These are phyloP conservation scores for Metschnikowia anglica DNA, from an alignment of 805 yeast genomes.

Conservation along the genomic window DNA sequence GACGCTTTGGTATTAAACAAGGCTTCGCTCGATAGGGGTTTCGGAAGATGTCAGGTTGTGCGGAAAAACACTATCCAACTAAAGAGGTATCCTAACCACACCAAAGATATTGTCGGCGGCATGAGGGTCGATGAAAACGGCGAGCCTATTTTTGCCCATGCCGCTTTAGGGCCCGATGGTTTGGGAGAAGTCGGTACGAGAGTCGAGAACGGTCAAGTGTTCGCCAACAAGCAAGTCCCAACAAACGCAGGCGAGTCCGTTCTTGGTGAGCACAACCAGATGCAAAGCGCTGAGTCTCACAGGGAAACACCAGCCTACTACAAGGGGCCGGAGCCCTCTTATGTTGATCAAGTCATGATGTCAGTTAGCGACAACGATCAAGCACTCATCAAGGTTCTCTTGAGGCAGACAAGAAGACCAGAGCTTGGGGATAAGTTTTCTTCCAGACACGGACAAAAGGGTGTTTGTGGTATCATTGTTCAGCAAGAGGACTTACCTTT, in stretches of 20 bases:
- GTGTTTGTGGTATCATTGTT: slow-evolving; percentile 98
- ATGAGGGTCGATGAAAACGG: slow-evolving; percentile 83
- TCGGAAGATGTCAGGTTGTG: slow-evolving; percentile 95
- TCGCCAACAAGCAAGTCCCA: slow-evolving; percentile 91
- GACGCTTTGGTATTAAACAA: slow-evolving; percentile 96
- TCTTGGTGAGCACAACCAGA: slow-evolving; percentile 38
- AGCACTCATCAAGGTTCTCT: slow-evolving; percentile 84
- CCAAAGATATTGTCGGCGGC: slow-evolving; percentile 88
- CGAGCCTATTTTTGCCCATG: slow-evolving; percentile 82
- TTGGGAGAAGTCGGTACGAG: slow-evolving; percentile 93
- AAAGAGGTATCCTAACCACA: slow-evolving; percentile 90
- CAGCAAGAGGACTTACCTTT: slow-evolving; percentile 97
- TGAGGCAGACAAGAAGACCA: slow-evolving; percentile 95
- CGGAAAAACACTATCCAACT: slow-evolving; percentile 86
- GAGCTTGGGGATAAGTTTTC: slow-evolving; percentile 97
- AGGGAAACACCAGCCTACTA: slow-evolving; percentile 90
- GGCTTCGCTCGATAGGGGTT: slow-evolving; percentile 92
- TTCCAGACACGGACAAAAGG: slow-evolving; percentile 92
- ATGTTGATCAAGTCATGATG: slow-evolving; percentile 97
- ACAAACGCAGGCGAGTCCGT: slow-evolving; percentile 73
- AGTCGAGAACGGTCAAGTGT: slow-evolving; percentile 90
- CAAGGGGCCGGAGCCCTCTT: slow-evolving; percentile 93
- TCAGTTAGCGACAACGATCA: slow-evolving; percentile 94
- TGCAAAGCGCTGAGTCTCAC: slow-evolving; percentile 53
- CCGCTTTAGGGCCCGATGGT: slow-evolving; percentile 89